phyloP scores from a whole-genome alignment of 2,329 filamentous ascomycete genomes.

The Ophiostoma sp. region DNA sequence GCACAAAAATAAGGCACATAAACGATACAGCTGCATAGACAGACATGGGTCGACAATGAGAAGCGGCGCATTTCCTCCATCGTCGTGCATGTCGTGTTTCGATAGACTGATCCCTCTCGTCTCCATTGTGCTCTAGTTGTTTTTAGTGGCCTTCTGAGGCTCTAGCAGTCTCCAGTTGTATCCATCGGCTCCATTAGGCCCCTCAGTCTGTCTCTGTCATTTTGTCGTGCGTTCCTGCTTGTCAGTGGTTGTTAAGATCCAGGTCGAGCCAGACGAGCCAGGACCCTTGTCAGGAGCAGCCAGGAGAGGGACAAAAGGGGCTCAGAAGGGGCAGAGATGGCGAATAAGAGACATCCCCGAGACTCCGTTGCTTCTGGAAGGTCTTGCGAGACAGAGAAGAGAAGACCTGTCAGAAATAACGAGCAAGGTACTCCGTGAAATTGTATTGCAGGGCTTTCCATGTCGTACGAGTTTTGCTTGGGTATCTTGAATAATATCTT shows the following conservation, averaged over 20 bases:
- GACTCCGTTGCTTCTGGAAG: background rate
- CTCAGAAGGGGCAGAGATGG: background rate
- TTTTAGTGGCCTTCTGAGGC: background rate
- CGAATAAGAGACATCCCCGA: background rate
- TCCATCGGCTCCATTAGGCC: background rate
- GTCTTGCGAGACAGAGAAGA: background rate
- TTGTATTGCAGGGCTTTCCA: background rate
- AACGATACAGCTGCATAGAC: background rate
- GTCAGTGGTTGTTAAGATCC: background rate
- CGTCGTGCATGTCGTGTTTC: constrained; percentile 8
- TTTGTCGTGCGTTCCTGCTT: background rate
- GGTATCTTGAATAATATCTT: background rate
- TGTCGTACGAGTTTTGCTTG: background rate
- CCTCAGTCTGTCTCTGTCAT: background rate
- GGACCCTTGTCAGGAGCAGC: background rate
- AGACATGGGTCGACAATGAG: background rate
- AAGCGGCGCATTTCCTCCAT: background rate
- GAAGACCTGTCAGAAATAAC: background rate
- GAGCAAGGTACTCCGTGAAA: background rate
- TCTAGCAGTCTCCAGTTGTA: background rate
- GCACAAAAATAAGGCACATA: background rate
- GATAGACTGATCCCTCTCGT: constrained; percentile 11
- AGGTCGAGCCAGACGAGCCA: background rate
- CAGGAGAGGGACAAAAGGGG: background rate
- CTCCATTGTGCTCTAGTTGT: background rate